phyloP scores from a whole-genome alignment of 2,329 filamentous ascomycete species.

The Aspergillus sp. region DNA sequence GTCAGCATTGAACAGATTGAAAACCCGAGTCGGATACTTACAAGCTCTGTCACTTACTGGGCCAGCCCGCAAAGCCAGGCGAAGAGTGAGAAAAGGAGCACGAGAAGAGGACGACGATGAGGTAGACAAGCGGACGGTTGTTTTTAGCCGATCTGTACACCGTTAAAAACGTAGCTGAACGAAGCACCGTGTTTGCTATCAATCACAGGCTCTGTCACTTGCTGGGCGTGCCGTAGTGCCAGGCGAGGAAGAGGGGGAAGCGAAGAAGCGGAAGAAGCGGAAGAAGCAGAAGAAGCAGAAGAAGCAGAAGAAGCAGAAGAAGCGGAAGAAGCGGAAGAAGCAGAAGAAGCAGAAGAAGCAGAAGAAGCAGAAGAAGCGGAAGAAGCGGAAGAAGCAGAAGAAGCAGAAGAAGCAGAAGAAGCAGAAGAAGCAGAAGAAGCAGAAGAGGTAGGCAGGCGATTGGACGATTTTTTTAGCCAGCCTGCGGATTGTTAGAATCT shows the following conservation, averaged over 20 bases:
- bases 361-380: no score
- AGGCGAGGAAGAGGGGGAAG: neutral
- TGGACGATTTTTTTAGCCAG: constrained; percentile 21
- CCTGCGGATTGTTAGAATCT: constrained; percentile 4
- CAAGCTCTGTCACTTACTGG: constrained; percentile 24
- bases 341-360: no score
- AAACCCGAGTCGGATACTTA: neutral
- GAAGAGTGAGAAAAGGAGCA: no score
- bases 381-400: no score
- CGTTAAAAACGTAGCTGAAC: neutral
- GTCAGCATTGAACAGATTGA: neutral
- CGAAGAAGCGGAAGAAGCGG: no score
- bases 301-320: no score
- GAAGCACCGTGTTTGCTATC: neutral
- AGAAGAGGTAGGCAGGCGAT: no score
- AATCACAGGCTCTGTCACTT: constrained; percentile 28
- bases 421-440: no score
- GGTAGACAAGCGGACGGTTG: neutral
- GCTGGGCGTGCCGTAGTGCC: constrained; percentile 18
- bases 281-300: no score
- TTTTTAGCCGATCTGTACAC: constrained; percentile 21
- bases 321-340: no score
- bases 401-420: no score
- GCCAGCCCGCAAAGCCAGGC: constrained; percentile 5
- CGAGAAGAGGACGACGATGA: neutral